These are phyloP conservation scores for Ophiosphaerella narmari DNA, from an alignment of 2,329 filamentous ascomycete genomes.

Conservation along the genomic window DNA sequence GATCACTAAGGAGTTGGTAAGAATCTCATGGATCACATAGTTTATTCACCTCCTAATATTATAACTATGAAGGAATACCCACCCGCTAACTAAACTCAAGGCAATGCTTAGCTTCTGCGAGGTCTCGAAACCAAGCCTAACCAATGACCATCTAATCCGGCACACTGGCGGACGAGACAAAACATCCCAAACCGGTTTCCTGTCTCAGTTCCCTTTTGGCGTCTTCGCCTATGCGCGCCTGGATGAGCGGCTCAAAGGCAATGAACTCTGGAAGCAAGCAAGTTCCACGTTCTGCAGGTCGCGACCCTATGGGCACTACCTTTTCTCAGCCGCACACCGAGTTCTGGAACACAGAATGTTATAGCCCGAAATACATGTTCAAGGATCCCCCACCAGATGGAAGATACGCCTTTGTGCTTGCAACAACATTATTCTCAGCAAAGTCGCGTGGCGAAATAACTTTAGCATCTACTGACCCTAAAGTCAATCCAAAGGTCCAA, in stretches of 20 bases:
- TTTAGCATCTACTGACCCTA: conserved; percentile 53
- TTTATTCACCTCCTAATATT: conserved; percentile 40
- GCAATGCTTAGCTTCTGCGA: conserved; percentile 61
- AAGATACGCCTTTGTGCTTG: conserved; percentile 61
- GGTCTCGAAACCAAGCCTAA: conserved; percentile 57
- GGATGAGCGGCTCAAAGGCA: conserved; percentile 60
- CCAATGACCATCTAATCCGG: conserved; percentile 59
- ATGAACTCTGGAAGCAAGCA: conserved; percentile 59
- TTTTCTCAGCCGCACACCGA: conserved; percentile 62
- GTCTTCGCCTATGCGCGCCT: conserved; percentile 64
- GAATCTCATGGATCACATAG: conserved; percentile 65
- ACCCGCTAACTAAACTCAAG: conserved; percentile 35
- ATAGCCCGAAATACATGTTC: conserved; percentile 62
- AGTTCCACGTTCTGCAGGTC: conserved; percentile 48
- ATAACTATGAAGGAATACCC: conserved; percentile 7
- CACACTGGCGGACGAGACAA: conserved; percentile 56
- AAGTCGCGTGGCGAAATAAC: conserved; percentile 59
- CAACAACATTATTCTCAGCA: conserved; percentile 60
- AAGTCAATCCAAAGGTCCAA: conserved; percentile 58
- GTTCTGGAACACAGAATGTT: conserved; percentile 65
- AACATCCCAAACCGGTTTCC: conserved; percentile 59
- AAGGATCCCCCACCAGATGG: conserved; percentile 56
- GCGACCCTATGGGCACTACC: conserved; percentile 65
- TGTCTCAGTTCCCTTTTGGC: conserved; percentile 65
- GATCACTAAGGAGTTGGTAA: conserved; percentile 64